Percentiles rank a stretch among this genome's conserved stretches.
Evolutionary conservation across 2,329 filamentous ascomycete species (phyloP).

Genomic region (Ophiostoma novo-ulmi): DNA sequence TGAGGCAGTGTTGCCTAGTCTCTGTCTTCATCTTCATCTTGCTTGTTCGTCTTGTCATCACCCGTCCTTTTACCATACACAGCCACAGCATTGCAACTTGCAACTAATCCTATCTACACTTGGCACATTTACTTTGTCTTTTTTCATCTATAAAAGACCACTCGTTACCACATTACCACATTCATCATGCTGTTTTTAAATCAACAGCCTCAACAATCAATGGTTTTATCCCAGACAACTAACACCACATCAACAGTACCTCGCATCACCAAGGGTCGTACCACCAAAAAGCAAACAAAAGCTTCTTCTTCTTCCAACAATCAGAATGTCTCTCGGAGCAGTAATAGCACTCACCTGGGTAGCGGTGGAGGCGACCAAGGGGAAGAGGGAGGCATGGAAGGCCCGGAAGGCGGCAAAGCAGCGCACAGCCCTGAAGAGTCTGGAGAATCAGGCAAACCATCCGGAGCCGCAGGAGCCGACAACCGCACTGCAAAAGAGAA

Average conservation of each 20-base stretch:
- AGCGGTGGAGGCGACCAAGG: constrained; percentile 18
- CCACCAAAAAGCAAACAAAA: constrained; percentile 5
- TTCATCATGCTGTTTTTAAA: constrained; percentile 14
- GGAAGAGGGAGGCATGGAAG: constrained; percentile 15
- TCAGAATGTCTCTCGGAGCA: constrained; percentile 15
- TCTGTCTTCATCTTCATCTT: background rate
- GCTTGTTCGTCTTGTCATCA: background rate
- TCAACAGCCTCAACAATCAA: constrained; percentile 10
- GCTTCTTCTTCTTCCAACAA: background rate
- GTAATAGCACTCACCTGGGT: constrained; percentile 3
- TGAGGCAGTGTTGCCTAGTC: background rate
- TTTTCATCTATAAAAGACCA: constrained; percentile 7
- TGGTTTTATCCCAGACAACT: background rate
- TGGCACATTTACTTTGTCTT: background rate
- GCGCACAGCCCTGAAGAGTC: constrained; percentile 15
- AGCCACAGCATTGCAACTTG: background rate
- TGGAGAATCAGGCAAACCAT: background rate
- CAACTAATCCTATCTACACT: background rate
- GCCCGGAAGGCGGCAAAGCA: constrained; percentile 14
- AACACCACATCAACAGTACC: constrained; percentile 19
- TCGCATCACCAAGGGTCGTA: constrained; percentile 14
- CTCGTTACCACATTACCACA: background rate
- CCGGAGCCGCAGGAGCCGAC: background rate
- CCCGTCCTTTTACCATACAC: background rate
- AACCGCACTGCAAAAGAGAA: constrained; percentile 35